Conservation (phyloP, 148 eudicot genomes). For the Tetragonia tetragonoides region DNA sequence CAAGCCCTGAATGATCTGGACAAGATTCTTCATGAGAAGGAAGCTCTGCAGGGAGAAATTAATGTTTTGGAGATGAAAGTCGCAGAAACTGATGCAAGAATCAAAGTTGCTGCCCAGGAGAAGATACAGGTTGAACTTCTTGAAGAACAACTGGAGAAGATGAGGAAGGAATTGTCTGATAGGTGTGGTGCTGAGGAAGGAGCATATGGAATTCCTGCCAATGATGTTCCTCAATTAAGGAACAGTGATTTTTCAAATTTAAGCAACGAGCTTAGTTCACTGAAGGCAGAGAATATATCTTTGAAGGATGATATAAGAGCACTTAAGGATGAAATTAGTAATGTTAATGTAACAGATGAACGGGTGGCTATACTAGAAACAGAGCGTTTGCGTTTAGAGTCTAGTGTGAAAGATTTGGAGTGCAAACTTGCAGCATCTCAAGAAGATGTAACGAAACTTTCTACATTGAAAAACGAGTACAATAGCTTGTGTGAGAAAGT, state of each 20-base stretch:
- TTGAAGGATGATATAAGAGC: constrained; percentile 52
- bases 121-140: constrained; percentile 69
- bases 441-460: constrained; percentile 55
- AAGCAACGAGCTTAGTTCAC: constrained; percentile 57
- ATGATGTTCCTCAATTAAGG: constrained; percentile 30
- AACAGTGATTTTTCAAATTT: constrained; percentile 30
- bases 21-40: constrained; percentile 64
- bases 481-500: constrained; percentile 66
- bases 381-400: constrained; percentile 54
- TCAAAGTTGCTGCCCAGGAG: constrained; percentile 70
- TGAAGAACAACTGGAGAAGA: constrained; percentile 64
- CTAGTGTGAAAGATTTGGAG: constrained; percentile 69
- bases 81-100: constrained; percentile 79
- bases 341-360: constrained; percentile 58
- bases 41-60: constrained; percentile 71
- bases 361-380: constrained; percentile 55
- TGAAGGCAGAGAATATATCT: constrained; percentile 65
- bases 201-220: constrained; percentile 13
- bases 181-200: constrained; percentile 36
- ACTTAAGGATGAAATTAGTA: constrained; percentile 57
- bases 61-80: constrained; percentile 69
- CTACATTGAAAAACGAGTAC: constrained; percentile 61
- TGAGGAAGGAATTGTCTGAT: constrained; percentile 50
- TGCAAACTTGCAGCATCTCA: constrained; percentile 57
- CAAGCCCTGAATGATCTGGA: constrained; percentile 78